Base-by-base conservation (phyloP, 2,329 filamentous ascomycete species). In the Plenodomus lindquistii region DNA sequence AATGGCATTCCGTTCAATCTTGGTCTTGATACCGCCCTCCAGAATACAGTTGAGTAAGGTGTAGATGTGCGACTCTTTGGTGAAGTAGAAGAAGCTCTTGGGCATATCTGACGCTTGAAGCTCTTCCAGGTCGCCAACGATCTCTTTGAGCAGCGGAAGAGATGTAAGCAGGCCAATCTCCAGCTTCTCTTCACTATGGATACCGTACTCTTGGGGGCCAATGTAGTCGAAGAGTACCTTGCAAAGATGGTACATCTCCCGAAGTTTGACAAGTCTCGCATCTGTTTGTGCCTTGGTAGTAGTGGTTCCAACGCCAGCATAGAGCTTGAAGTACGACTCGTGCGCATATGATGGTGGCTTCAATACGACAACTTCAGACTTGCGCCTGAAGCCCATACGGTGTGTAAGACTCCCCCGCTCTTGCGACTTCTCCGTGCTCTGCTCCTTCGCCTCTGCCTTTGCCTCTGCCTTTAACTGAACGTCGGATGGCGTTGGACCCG, bases 141-240 rank as follows among this genome's bases (percentile, higher is more conserved):
- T 97, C 74, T 99, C 94, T 71, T 95, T 95, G 38, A 99, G 83
- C 15, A 99, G 80, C 2, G 94, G 95, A 39, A 99, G 78, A 11
- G 92, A 97, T 0, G 94, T 99, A 59, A 99, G 77, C 1, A 99
- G 82, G 2, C 94, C 94, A 71, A 99, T 99, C 70, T 99, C 94
- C n/a, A 99, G 83, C 78, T 99, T 99, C 75, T 99, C 94, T 50
- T 85, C 87, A 66, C 97, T 89, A 3, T 89, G 91, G 59, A 99
- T 99, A 44, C 94, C 94, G 67, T 99, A 99, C 73, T 99, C 94
- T 66, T 99, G 94, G 1, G 94, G 94, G 45, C 94, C 96, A 63
- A 99, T 96, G 70, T 97, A 99, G 73, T 99, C 94, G 66, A 99
- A 99, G 13, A 99, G 77, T 11, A 97, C 87, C 74, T 99, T 99